phyloP scores from a whole-genome alignment of 306 rosid genomes.

The Gillenia trifoliata region DNA sequence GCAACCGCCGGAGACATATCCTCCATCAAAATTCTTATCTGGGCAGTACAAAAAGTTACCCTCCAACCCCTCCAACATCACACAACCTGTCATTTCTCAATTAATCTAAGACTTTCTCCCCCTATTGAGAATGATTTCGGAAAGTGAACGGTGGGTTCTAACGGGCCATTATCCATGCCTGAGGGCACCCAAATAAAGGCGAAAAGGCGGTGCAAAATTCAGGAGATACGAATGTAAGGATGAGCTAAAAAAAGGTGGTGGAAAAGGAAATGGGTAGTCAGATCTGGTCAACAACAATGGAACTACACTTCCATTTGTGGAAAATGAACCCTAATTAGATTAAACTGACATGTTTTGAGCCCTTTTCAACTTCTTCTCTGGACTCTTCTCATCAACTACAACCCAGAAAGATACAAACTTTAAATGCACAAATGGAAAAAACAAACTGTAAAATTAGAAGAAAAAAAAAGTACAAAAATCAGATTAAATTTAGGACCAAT shows the following conservation, averaged over 20 bases:
- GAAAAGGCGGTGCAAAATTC: slow-evolving; percentile 28
- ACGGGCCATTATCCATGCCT: slow-evolving; percentile 60
- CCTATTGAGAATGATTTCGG: slow-evolving; percentile 44
- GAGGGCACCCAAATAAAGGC: slow-evolving; percentile 28
- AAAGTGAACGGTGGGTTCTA: slow-evolving; percentile 44
- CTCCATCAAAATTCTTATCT: slow-evolving; percentile 74
- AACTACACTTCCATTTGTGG: slow-evolving; percentile 47
- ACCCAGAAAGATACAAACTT: slow-evolving; percentile 35
- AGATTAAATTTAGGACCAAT: slow-evolving; percentile 37
- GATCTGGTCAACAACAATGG: slow-evolving; percentile 84
- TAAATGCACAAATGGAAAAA: slow-evolving; percentile 22
- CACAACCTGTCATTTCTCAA: slow-evolving; percentile 67
- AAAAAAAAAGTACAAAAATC: background rate
- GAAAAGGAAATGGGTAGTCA: slow-evolving; percentile 51
- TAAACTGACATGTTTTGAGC: slow-evolving; percentile 23
- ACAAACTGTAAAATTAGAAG: background rate
- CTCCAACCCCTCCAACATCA: slow-evolving; percentile 49
- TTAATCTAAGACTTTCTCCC: slow-evolving; percentile 40
- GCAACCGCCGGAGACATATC: slow-evolving; percentile 58
- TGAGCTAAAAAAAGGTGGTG: slow-evolving; percentile 44
- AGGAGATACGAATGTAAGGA: slow-evolving; percentile 35
- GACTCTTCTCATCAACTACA: slow-evolving; percentile 49
- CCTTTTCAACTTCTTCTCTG: slow-evolving; percentile 40
- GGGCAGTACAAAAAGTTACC: slow-evolving; percentile 46
- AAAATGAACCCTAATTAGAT: slow-evolving; percentile 32